A percentile compares a stretch with the other conserved stretches of the same genome.
Evolutionary conservation across 1,284 basidiomycete species (phyloP).

Genomic region (Cutaneotrichosporon cutaneum): DNA sequence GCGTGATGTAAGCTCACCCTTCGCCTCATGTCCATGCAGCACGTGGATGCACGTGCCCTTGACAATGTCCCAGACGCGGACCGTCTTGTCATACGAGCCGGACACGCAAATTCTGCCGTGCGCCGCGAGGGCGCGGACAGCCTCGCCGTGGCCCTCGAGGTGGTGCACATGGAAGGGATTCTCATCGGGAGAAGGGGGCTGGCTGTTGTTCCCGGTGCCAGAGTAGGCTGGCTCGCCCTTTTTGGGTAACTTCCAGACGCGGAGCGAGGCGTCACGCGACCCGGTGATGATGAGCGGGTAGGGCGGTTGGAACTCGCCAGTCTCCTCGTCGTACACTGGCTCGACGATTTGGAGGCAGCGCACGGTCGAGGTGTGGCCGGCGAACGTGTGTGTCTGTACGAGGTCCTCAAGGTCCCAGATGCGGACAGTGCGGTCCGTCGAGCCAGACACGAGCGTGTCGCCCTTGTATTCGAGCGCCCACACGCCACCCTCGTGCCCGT

Average conservation of each 20-base stretch:
- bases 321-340: slow-evolving; percentile 51
- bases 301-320: slow-evolving; percentile 55
- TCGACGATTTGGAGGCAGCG: slow-evolving; percentile 54
- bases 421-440: slow-evolving; percentile 88
- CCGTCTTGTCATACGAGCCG: slow-evolving; percentile 91
- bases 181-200: slow-evolving; percentile 57
- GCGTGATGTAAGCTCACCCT: slow-evolving; percentile 61
- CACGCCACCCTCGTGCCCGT: slow-evolving; percentile 91
- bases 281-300: slow-evolving; percentile 84
- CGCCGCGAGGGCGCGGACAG: slow-evolving; percentile 87
- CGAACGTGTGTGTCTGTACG: slow-evolving; percentile 82
- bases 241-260: slow-evolving; percentile 85
- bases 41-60: slow-evolving; percentile 79
- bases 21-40: slow-evolving; percentile 81
- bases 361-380: slow-evolving; percentile 90
- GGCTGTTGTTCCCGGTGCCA: not conserved
- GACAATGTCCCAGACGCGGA: slow-evolving; percentile 91
- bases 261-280: slow-evolving; percentile 81
- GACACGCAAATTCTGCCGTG: slow-evolving; percentile 84
- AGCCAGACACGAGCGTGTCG: slow-evolving; percentile 85
- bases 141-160: slow-evolving; percentile 82
- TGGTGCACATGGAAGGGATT: slow-evolving; percentile 87
- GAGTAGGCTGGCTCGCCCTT: slow-evolving; percentile 65
- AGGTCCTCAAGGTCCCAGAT: slow-evolving; percentile 85
- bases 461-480: slow-evolving; percentile 77